Percentiles rank a stretch among this genome's conserved stretches.
Conservation (phyloP, 2,329 filamentous ascomycete species). For the Fragosphaeria purpurea region DNA sequence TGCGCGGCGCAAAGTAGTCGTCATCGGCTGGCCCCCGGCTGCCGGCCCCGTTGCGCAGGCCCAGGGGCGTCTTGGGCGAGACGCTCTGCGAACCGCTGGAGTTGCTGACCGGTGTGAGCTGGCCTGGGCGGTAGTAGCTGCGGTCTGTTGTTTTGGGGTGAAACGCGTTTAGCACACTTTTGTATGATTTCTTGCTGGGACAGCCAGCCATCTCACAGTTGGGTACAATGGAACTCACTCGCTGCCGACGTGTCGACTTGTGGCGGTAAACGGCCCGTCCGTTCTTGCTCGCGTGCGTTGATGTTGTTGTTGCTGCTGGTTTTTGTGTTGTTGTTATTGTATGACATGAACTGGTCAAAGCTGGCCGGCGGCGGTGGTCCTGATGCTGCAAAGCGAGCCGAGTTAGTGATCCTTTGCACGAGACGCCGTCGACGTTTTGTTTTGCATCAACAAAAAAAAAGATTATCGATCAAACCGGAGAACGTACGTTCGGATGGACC, state of each 20-base stretch:
- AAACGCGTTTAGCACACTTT: no score
- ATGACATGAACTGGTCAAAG: conserved; percentile 27
- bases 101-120: conserved; percentile 55
- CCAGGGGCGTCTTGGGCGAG: conserved; percentile 52
- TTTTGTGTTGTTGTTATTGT: conserved; percentile 21
- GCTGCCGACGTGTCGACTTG: conserved; percentile 47
- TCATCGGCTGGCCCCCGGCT: conserved; percentile 29
- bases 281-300: conserved; percentile 22
- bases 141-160: conserved; percentile 31
- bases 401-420: not conserved
- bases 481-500: conserved; percentile 36
- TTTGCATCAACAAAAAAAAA: not conserved
- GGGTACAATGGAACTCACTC: conserved; percentile 28
- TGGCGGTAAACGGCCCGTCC: conserved; percentile 37
- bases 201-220: no score
- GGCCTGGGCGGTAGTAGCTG: conserved; percentile 42
- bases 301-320: conserved; percentile 21
- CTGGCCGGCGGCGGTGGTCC: conserved; percentile 5
- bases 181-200: no score
- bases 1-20: conserved; percentile 36
- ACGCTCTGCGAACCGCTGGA: conserved; percentile 48
- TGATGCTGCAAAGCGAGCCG: not conserved
- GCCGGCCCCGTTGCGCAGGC: conserved; percentile 19
- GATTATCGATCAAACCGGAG: no score
- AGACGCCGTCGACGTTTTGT: not conserved